Percentiles rank a stretch among this genome's conserved stretches.
Evolutionary conservation across 164 flowering plant species (phyloP).

Genomic region (Sedum album): DNA sequence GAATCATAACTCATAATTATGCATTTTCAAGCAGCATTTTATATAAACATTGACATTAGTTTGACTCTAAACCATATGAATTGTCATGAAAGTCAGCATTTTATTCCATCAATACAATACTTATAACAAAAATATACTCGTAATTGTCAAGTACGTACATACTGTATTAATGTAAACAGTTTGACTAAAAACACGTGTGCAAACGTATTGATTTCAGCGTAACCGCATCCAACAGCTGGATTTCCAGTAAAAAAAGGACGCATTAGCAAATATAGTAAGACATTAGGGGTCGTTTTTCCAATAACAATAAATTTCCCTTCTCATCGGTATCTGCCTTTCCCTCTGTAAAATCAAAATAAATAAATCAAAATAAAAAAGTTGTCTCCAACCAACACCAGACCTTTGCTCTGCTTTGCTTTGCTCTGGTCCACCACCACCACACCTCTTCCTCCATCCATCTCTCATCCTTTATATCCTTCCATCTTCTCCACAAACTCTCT

Average conservation of each 20-base stretch:
- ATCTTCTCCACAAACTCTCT: conserved; percentile 3
- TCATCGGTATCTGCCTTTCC: not conserved
- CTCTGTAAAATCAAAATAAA: too few relatives aligned
- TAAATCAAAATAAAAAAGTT: conserved; percentile 2
- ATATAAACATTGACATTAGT: too few relatives aligned
- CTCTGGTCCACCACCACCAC: not conserved
- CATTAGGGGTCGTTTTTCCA: not conserved
- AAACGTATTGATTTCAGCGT: not conserved
- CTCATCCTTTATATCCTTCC: conserved; percentile 6
- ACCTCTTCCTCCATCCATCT: not conserved
- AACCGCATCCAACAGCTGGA: conserved; percentile 3
- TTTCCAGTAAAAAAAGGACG: not conserved
- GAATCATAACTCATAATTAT: too few relatives aligned
- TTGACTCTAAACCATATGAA: too few relatives aligned
- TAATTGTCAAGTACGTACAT: too few relatives aligned
- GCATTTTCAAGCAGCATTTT: too few relatives aligned
- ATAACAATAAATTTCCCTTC: not conserved
- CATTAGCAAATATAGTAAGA: not conserved
- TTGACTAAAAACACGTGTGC: not conserved
- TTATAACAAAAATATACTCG: too few relatives aligned
- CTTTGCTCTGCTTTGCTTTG: not conserved
- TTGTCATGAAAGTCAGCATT: too few relatives aligned
- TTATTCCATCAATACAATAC: too few relatives aligned
- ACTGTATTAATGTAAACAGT: too few relatives aligned
- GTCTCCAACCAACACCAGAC: conserved; percentile 9